Base-by-base conservation (phyloP, 1,284 basidiomycete species). In the Hemileccinum hortonii region DNA sequence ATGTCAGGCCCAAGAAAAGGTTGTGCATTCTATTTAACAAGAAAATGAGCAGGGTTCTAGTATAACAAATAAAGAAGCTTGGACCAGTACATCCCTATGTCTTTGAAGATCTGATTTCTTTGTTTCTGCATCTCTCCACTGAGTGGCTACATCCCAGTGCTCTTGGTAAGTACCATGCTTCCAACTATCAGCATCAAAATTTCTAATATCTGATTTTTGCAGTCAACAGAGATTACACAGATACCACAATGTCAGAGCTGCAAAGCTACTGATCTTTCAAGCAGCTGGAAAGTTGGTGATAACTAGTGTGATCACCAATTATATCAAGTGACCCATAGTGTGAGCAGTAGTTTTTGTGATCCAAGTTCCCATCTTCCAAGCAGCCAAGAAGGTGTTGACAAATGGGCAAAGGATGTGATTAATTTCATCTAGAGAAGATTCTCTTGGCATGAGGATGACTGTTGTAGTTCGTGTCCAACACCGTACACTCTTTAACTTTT, bases 321-420 rank as follows among this genome's bases (percentile, higher is more conserved):
- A 6, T 37, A 37, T 6, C 18, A 37, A 19, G 10, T 18, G n/a
- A 15, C 36, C 36, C 16, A 18, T 19, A 9, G 36, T 3, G 10
- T 37, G 36, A 11, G 6, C 3, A 5, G 18, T n/a, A 37, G 36
- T 14, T 19, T 19, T 39, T 1, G 44, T 50, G 10, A 71, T 47
- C 26, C 41, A 65, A 7, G 63, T 49, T 1, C 71, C 68, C 3
- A 40, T n/a, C 6, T 61, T 21, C 70, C 71, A 71, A 3, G 65
- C 47, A 73, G 70, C 64, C 74, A n/a, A n/a, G n/a, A 81, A 77
- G 78, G 82, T 73, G 41, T 71, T 62, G 9, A 74, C 62, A 7
- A 74, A 49, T 3, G 67, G 72, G 1, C 37, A 18, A 2, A 72
- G 53, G 22, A 68, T 42, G 30, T 37, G 16, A 19, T 37, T 37